These are phyloP conservation scores for Clitopilus hobsonii DNA, from an alignment of 768 basidiomycete genomes.

Conservation along the genomic window DNA sequence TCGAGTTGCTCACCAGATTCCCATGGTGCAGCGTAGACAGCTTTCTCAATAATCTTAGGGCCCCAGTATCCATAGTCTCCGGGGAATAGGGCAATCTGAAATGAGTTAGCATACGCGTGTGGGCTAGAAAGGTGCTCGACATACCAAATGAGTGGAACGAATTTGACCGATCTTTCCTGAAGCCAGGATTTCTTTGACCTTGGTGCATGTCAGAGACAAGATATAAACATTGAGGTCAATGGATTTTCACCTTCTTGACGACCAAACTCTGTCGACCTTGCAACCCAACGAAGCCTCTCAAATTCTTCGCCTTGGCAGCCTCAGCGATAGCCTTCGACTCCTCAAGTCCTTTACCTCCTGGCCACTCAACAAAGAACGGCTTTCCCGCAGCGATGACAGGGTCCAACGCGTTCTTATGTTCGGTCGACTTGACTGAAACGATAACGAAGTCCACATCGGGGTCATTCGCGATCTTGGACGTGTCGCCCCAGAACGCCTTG, in stretches of 20 bases:
- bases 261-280: conserved; percentile 24
- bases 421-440: conserved; percentile 26
- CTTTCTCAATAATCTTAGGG: background rate
- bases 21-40: background rate
- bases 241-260: conserved; percentile 23
- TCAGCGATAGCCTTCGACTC: conserved; percentile 31
- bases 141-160: conserved; percentile 13
- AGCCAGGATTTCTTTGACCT: conserved; percentile 27
- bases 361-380: conserved; percentile 36
- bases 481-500: conserved; percentile 27
- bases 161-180: conserved; percentile 26
- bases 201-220: background rate
- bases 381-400: conserved; percentile 32
- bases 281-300: conserved; percentile 28
- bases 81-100: background rate
- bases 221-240: background rate
- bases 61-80: background rate
- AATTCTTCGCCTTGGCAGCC: conserved; percentile 21
- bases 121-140: background rate
- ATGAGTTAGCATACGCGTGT: background rate
- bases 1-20: background rate
- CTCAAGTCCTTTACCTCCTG: conserved; percentile 22
- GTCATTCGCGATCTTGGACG: conserved; percentile 25
- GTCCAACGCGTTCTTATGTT: conserved; percentile 23
- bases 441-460: conserved; percentile 32